Evolutionary conservation across 1,284 basidiomycete species (phyloP), one percentile per base, ranked within the genome.

Genomic region (Psilocybe mexicana): DNA sequence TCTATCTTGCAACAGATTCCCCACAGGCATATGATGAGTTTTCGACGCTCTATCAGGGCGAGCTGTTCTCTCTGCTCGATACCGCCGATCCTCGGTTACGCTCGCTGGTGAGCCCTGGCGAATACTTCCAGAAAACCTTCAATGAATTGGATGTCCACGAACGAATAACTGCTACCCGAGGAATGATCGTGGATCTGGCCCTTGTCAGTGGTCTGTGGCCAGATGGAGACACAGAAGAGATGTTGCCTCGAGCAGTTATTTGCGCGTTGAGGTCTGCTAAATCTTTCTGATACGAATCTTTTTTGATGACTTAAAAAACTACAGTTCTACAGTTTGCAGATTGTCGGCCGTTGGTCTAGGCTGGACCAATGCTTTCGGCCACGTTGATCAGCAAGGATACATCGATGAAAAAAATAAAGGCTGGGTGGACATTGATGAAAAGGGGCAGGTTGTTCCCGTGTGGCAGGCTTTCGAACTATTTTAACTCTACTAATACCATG

Each of bases 151-250:
- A 70, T 12, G 61, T 72, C 12, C 73, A 72, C 45, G 75, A 78
- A 52, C 72, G 85, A 52, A 70, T 80, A 8, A 64, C 66, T 26
- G 74, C 81, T 30, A 88, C 86, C 18, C 76, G 75, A 48, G 87
- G 87, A 1, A 81, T 85, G 75, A 68, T 90, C 50, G 82, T 89
- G 2, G 87, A 90, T 68, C 79, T 88, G 62, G 86, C 86, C 14
- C 63, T 87, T 64, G 52, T 86, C 18, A 81, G 79, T 60, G 86
- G 85, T 14, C 65, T 84, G 47, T 90, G 87, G 87, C 52, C 52
- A 2, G 70, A 74, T 10, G 72, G 70, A 61, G 69, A 74, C 47
- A 26, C 23, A 3, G 73, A 71, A n/a, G 78, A 81, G 23, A 67
- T 79, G 5, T 67, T 70, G 24, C 84, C 85, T 2, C 75, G 77